phyloP scores from a whole-genome alignment of 225 moss, liverwort and hornwort species.

The Neckera pumila region DNA sequence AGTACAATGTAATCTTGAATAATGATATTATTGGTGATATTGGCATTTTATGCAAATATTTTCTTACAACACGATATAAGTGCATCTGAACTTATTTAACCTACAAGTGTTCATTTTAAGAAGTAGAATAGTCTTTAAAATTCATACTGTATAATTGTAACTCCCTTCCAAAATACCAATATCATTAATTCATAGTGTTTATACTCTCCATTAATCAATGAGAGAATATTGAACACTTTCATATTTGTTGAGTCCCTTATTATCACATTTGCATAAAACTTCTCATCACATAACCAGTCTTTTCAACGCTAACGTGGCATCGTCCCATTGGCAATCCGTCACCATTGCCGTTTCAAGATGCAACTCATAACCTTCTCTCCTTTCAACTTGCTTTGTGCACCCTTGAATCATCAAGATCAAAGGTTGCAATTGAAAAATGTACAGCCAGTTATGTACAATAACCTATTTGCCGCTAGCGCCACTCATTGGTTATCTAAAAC shows the following conservation, averaged over 20 bases:
- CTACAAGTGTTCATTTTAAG: background rate
- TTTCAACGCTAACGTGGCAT: too few species aligned
- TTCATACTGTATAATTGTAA: background rate
- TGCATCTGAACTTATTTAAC: background rate
- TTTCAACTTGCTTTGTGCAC: too few species aligned
- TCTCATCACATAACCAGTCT: background rate
- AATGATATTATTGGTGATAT: background rate
- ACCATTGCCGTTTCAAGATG: too few species aligned
- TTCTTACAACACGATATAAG: too few species aligned
- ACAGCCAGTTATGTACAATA: too few species aligned
- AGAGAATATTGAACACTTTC: background rate
- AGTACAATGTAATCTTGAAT: background rate
- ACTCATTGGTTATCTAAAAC: too few species aligned
- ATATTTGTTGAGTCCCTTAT: background rate
- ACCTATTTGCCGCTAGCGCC: too few species aligned
- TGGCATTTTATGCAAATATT: background rate
- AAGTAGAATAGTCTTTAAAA: too few species aligned
- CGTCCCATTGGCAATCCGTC: too few species aligned
- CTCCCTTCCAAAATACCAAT: background rate
- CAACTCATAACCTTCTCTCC: too few species aligned
- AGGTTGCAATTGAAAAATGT: too few species aligned
- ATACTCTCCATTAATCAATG: background rate
- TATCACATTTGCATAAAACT: background rate
- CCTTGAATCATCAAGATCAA: too few species aligned
- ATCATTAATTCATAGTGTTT: background rate